Evolutionary conservation across 768 basidiomycete species (phyloP).

Genomic region (Holtermanniella nyarrowii): DNA sequence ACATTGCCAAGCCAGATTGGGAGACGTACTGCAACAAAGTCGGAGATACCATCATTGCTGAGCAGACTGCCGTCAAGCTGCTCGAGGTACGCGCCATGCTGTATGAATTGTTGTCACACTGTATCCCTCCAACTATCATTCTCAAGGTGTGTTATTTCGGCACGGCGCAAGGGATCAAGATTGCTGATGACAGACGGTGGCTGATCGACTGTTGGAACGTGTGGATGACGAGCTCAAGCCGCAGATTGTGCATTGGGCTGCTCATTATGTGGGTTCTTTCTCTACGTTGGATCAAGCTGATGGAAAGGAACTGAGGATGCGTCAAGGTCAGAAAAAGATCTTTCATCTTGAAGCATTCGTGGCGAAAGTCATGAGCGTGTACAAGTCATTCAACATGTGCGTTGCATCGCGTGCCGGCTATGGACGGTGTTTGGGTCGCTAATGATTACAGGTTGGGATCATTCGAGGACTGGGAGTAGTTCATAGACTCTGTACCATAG

Average conservation of each 20-base stretch:
- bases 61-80: slow-evolving; percentile 78
- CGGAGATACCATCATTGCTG: slow-evolving; percentile 75
- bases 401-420: background rate
- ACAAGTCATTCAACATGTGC: slow-evolving; percentile 12
- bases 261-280: slow-evolving; percentile 65
- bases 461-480: background rate
- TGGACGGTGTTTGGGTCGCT: no score
- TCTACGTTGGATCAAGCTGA: background rate
- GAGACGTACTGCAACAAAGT: slow-evolving; percentile 91
- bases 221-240: slow-evolving; percentile 84
- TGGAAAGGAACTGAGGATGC: slow-evolving; percentile 81
- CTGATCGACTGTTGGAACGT: slow-evolving; percentile 71
- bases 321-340: slow-evolving; percentile 84
- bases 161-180: background rate
- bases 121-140: slow-evolving; percentile 85
- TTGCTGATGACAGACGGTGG: slow-evolving; percentile 58
- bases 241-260: slow-evolving; percentile 96
- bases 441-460: background rate
- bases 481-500: background rate
- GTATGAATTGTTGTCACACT: slow-evolving; percentile 91
- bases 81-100: slow-evolving; percentile 88
- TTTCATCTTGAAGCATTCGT: slow-evolving; percentile 97
- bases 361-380: slow-evolving; percentile 73
- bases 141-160: slow-evolving; percentile 56
- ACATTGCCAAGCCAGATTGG: slow-evolving; percentile 97